Conservation (phyloP, 2,329 filamentous ascomycete species). For the Neocatenulostroma microsporum region DNA sequence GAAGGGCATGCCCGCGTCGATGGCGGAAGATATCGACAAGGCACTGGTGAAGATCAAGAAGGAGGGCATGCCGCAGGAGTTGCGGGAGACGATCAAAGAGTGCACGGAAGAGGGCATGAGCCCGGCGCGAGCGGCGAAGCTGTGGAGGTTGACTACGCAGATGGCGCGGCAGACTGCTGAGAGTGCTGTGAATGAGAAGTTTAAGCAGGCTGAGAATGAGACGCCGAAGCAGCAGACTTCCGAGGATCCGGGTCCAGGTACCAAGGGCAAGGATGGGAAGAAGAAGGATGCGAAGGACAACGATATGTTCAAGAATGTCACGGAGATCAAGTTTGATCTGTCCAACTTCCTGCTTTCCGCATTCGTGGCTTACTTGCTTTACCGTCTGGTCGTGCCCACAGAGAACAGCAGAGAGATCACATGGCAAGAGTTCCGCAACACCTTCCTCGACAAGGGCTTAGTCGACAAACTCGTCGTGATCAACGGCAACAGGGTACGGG, state of each 20-base stretch:
- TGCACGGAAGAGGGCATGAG: constrained; percentile 46
- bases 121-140: constrained; percentile 56
- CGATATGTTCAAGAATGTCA: constrained; percentile 30
- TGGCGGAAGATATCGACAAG: constrained; percentile 52
- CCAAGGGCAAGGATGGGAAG: constrained; percentile 32
- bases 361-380: constrained; percentile 56
- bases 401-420: constrained; percentile 75
- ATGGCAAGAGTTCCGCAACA: constrained; percentile 91
- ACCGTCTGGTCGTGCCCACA: constrained; percentile 57
- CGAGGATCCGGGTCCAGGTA: constrained; percentile 36
- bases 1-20: constrained; percentile 53
- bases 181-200: constrained; percentile 27
- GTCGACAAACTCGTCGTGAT: constrained; percentile 86
- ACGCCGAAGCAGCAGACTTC: constrained; percentile 37
- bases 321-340: constrained; percentile 48
- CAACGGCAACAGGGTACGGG: constrained; percentile 67
- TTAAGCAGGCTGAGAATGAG: constrained; percentile 19
- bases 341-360: constrained; percentile 50
- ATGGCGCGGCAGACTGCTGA: constrained; percentile 48
- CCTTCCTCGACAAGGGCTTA: constrained; percentile 90
- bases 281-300: constrained; percentile 33
- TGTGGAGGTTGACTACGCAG: constrained; percentile 50
- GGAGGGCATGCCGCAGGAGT: constrained; percentile 61
- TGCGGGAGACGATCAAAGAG: constrained; percentile 56
- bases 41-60: constrained; percentile 56